Percentiles rank a stretch among this genome's conserved stretches.
Conservation (phyloP, 768 basidiomycete genomes). For the Pulveroboletus sp. region DNA sequence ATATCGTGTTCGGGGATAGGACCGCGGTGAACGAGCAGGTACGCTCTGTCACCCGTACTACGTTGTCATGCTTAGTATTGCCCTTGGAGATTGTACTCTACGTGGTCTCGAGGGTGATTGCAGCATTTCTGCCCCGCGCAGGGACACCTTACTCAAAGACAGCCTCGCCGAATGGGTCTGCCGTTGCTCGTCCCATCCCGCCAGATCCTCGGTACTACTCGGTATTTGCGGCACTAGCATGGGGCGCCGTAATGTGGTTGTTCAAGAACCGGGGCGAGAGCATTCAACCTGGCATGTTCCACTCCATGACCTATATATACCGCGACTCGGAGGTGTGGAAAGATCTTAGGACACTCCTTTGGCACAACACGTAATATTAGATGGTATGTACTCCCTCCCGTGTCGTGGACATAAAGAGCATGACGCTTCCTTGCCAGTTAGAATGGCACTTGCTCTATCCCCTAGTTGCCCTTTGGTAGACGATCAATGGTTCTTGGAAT, state of each 20-base stretch:
- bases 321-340: conserved; percentile 88
- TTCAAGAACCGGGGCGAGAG: conserved; percentile 83
- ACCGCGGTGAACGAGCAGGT: conserved; percentile 92
- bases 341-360: conserved; percentile 75
- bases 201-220: conserved; percentile 84
- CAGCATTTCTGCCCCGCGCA: conserved; percentile 86
- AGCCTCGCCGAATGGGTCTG: conserved; percentile 35
- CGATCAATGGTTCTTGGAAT: conserved; percentile 50
- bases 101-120: conserved; percentile 86
- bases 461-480: conserved; percentile 28
- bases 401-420: background rate
- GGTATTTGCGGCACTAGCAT: conserved; percentile 79
- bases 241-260: conserved; percentile 97
- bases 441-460: background rate
- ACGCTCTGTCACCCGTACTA: conserved; percentile 20
- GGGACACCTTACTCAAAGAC: conserved; percentile 47
- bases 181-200: conserved; percentile 63
- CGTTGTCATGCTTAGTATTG: conserved; percentile 2
- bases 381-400: conserved; percentile 4
- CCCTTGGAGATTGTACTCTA: conserved; percentile 84
- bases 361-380: conserved; percentile 70
- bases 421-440: conserved; percentile 1
- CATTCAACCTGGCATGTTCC: conserved; percentile 97
- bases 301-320: conserved; percentile 93
- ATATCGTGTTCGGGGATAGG: conserved; percentile 79